These are phyloP conservation scores for Boechera retrofracta DNA, from an alignment of 345 rosid species.

Conservation along the genomic window DNA sequence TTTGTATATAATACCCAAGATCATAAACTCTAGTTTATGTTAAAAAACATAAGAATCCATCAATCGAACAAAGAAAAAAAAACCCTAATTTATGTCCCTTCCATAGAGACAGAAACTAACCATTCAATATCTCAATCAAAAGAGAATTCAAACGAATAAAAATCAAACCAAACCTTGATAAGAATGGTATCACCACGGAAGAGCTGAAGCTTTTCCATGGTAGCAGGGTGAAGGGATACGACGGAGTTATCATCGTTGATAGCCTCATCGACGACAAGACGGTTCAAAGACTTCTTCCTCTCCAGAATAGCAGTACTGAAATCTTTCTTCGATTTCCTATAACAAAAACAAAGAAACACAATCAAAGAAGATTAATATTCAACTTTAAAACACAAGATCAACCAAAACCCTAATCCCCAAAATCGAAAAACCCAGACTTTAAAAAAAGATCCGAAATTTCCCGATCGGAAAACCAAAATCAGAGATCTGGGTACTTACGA, in stretches of 20 bases:
- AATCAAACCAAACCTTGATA: slow-evolving; percentile 65
- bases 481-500: slow-evolving; percentile 74
- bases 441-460: neutral
- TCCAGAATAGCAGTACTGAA: slow-evolving; percentile 95
- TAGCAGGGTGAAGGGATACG: slow-evolving; percentile 84
- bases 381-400: neutral
- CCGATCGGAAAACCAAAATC: slow-evolving; percentile 4
- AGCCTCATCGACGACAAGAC: slow-evolving; percentile 95
- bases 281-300: slow-evolving; percentile 88
- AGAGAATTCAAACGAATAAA: neutral
- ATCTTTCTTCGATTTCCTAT: slow-evolving; percentile 84
- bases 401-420: slow-evolving; percentile 33
- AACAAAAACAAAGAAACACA: slow-evolving; percentile 3
- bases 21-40: slow-evolving; percentile 22
- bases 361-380: neutral
- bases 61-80: neutral
- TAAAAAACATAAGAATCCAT: slow-evolving; percentile 3
- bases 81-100: neutral
- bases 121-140: slow-evolving; percentile 22
- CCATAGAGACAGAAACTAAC: neutral
- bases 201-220: slow-evolving; percentile 99
- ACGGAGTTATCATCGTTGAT: slow-evolving; percentile 92
- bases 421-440: slow-evolving; percentile 26
- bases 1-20: neutral
- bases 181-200: slow-evolving; percentile 96